phyloP scores from a whole-genome alignment of 306 rosid species.

The Cicer chorassanicum region DNA sequence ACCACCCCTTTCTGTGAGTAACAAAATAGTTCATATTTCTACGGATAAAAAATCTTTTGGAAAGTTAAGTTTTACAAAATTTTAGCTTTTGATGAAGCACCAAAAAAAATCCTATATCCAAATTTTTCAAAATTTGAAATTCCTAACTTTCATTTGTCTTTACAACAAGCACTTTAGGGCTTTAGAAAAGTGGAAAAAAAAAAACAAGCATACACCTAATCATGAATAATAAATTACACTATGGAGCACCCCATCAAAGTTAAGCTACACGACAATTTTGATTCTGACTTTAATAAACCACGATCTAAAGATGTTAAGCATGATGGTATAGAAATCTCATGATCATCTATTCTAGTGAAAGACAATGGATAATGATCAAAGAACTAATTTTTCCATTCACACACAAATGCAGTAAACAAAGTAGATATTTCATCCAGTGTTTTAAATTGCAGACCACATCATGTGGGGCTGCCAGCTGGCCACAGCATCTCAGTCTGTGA shows the following conservation, averaged over 20 bases:
- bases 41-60: background rate
- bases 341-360: constrained; percentile 1
- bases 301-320: constrained; percentile 16
- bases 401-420: constrained; percentile 5
- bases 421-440: constrained; percentile 1
- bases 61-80: background rate
- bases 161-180: background rate
- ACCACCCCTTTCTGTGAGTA: background rate
- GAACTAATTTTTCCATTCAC: background rate
- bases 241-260: constrained; percentile 3
- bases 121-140: background rate
- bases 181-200: background rate
- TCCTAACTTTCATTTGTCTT: background rate
- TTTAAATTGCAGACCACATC: background rate
- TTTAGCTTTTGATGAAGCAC: constrained; percentile 27
- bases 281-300: constrained; percentile 21
- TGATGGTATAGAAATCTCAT: background rate
- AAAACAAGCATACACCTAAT: background rate
- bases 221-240: background rate
- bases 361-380: background rate
- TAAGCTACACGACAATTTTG: constrained; percentile 24
- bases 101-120: background rate
- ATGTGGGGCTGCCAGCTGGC: background rate
- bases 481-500: background rate
- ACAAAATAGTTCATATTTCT: background rate